A percentile compares a stretch with the other conserved stretches of the same genome.
phyloP scores from a whole-genome alignment of 2,329 filamentous ascomycete genomes.

The Trichoderma polysporum region DNA sequence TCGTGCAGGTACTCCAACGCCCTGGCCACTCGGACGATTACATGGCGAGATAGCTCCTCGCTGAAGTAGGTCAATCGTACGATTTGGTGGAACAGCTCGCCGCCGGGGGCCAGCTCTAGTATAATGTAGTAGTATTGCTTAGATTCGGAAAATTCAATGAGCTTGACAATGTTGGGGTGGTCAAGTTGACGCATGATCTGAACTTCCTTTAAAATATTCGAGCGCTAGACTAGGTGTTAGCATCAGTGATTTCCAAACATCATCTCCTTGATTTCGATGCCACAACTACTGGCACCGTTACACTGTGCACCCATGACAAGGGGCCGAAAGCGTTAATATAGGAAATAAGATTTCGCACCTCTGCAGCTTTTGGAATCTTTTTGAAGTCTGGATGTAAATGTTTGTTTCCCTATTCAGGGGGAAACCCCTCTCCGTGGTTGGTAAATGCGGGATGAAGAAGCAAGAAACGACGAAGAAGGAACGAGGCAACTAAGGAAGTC shows the following conservation, averaged over 20 bases:
- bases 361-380: slow-evolving; percentile 90
- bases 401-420: slow-evolving; percentile 71
- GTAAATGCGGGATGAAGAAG: slow-evolving; percentile 43
- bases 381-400: slow-evolving; percentile 96
- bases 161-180: slow-evolving; percentile 91
- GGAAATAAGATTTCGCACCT: slow-evolving; percentile 70
- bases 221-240: slow-evolving; percentile 62
- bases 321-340: slow-evolving; percentile 28
- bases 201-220: slow-evolving; percentile 97
- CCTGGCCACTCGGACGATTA: slow-evolving; percentile 93
- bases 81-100: slow-evolving; percentile 97
- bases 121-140: slow-evolving; percentile 97
- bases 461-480: slow-evolving; percentile 21
- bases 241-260: slow-evolving; percentile 25
- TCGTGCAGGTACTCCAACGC: slow-evolving; percentile 93
- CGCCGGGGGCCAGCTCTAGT: slow-evolving; percentile 89
- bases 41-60: slow-evolving; percentile 89
- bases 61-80: slow-evolving; percentile 98
- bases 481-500: slow-evolving; percentile 1
- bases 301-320: slow-evolving; percentile 12
- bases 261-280: slow-evolving; percentile 4
- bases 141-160: slow-evolving; percentile 92
- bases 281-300: slow-evolving; percentile 5
- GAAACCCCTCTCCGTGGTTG: slow-evolving; percentile 50
- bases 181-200: slow-evolving; percentile 98